A percentile compares a stretch with the other conserved stretches of the same genome.
Evolutionary conservation across 495 filamentous ascomycete species (phyloP).

Genomic region (Tetracladium marchalianum): DNA sequence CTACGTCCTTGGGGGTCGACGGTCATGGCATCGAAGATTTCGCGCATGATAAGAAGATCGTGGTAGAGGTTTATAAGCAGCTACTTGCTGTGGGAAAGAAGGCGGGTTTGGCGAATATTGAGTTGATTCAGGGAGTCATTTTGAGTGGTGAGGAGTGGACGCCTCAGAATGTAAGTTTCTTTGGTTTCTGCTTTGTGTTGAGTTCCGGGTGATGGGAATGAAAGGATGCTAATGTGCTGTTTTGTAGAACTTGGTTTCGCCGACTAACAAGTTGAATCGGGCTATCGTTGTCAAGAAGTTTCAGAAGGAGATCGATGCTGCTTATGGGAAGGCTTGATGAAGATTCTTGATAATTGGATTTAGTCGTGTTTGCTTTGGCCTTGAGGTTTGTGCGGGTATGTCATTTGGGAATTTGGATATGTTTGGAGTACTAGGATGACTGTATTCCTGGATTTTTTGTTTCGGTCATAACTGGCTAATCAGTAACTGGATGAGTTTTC

Average conservation of each 20-base stretch:
- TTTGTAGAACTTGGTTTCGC: conserved; percentile 50
- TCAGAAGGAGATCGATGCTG: conserved; percentile 49
- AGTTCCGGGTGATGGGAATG: not conserved
- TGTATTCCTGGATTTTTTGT: no score
- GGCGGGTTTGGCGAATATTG: conserved; percentile 69
- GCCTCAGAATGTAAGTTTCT: conserved; percentile 75
- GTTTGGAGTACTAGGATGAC: no score
- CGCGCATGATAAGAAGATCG: conserved; percentile 71
- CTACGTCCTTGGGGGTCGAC: conserved; percentile 56
- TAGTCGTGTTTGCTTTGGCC: no score
- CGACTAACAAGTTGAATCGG: conserved; percentile 65
- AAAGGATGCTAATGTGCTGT: conserved; percentile 5
- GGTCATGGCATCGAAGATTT: conserved; percentile 65
- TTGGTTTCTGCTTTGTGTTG: not conserved
- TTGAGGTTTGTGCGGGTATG: no score
- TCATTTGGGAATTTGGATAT: no score
- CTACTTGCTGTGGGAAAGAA: conserved; percentile 64
- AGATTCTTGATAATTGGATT: not conserved
- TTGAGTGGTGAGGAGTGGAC: conserved; percentile 96
- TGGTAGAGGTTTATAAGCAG: conserved; percentile 62
- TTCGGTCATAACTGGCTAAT: no score
- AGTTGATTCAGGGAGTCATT: conserved; percentile 87
- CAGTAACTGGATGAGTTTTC: no score
- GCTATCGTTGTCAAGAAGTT: conserved; percentile 53
- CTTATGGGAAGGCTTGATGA: conserved; percentile 28